Evolutionary conservation across 129 eudicot species (phyloP).

Genomic region (Flaveria sonorensis): DNA sequence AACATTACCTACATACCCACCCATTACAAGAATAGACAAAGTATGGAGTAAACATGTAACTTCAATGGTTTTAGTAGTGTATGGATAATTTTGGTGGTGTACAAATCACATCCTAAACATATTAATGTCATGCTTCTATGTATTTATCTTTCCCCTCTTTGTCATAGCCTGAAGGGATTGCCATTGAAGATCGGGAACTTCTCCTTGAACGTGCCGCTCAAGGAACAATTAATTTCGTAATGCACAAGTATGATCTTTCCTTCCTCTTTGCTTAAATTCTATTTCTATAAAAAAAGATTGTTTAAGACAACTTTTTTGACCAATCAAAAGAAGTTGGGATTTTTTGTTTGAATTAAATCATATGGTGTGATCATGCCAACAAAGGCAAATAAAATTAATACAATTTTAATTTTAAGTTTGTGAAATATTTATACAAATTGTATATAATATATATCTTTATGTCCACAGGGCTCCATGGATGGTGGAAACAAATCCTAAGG

Average conservation of each 20-base stretch:
- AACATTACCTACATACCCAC: neutral
- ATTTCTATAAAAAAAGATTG: neutral
- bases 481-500: constrained; percentile 93
- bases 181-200: constrained; percentile 79
- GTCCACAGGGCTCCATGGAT: constrained; percentile 88
- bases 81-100: neutral
- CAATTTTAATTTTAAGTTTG: no score
- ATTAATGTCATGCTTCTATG: neutral
- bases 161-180: constrained; percentile 79
- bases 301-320: neutral
- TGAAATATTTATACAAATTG: no score
- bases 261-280: neutral
- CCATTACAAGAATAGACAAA: neutral
- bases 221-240: constrained; percentile 73
- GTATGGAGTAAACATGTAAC: neutral
- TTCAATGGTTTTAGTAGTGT: neutral
- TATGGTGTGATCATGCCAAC: neutral
- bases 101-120: neutral
- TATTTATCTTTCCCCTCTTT: constrained; percentile 9
- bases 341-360: constrained; percentile 15
- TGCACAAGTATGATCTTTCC: constrained; percentile 70
- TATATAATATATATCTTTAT: neutral
- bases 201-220: constrained; percentile 82
- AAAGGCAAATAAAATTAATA: no score
- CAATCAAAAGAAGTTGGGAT: neutral